Conservation (phyloP, 768 basidiomycete genomes). For the Boletales sp. region DNA sequence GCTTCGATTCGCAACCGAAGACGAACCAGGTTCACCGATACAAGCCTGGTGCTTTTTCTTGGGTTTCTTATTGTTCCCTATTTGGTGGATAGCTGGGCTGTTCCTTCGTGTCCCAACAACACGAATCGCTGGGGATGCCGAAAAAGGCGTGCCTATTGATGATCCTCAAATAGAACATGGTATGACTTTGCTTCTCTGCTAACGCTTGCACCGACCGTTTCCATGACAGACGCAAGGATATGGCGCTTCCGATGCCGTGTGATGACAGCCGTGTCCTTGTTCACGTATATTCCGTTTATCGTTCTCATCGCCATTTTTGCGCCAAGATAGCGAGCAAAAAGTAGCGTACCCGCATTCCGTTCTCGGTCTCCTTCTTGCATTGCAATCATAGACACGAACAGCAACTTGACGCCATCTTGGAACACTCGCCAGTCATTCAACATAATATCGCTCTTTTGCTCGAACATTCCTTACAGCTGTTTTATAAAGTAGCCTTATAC, state of each 20-base stretch:
- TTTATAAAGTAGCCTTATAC: conserved; percentile 29
- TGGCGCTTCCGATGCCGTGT: conserved; percentile 77
- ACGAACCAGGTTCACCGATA: conserved; percentile 46
- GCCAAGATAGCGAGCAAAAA: conserved; percentile 26
- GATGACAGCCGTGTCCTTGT: conserved; percentile 60
- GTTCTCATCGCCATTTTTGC: conserved; percentile 66
- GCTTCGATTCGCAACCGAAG: conserved; percentile 52
- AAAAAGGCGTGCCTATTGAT: conserved; percentile 71
- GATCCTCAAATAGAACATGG: conserved; percentile 79
- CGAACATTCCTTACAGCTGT: conserved; percentile 24
- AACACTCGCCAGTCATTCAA: conserved; percentile 12
- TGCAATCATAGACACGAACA: conserved; percentile 17
- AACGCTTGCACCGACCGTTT: conserved; percentile 3
- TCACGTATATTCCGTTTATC: conserved; percentile 80
- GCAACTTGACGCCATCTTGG: conserved; percentile 12
- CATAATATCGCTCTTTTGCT: conserved; percentile 15
- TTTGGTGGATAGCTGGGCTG: conserved; percentile 63
- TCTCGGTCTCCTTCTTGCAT: conserved; percentile 23
- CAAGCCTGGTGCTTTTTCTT: conserved; percentile 80
- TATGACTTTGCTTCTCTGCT: conserved; percentile 32
- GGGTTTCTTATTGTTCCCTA: conserved; percentile 58
- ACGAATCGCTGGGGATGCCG: conserved; percentile 49
- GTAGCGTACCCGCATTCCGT: conserved; percentile 4
- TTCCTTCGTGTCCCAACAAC: conserved; percentile 57
- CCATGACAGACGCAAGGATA: conserved; percentile 55